Base-by-base conservation (phyloP, 2,329 filamentous ascomycete species). In the Byssochlamys sp. region DNA sequence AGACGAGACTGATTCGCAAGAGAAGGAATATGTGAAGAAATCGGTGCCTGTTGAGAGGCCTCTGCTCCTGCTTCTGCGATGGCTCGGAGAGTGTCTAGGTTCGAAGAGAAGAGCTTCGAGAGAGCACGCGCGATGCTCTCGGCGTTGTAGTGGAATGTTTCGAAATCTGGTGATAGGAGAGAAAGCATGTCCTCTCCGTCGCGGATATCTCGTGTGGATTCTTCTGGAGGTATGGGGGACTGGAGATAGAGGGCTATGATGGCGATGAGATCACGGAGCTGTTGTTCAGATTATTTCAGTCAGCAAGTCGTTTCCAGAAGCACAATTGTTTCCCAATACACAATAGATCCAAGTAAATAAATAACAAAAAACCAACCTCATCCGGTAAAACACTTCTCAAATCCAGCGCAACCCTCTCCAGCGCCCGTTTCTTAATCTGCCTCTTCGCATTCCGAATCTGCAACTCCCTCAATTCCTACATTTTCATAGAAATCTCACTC, bases 161-260 rank as follows among this genome's bases (percentile, higher is more conserved):
- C 64, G 33, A 75, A 67, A 55, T 75, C 71, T 1, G 70, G 65
- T 26, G 61, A 60, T 3, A 75, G 62, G 11, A 75, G 69, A 2
- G 67, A 65, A 51, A 70, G 62, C 7, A 63, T 61, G 29, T 71
- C 62, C 26, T 66, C 64, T 53, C 28, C 49, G 52, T 52, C 31
- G 25, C 55, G 54, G 24, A 55, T 49, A 31, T 66, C 61, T 56
- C 59, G 54, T 11, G 67, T 61, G 12, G 57, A 52, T 28, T 67
- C 63, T 49, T 67, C 61, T 26, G 62, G 61, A 27, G 58, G 48
- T 14, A 63, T 57, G 7, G 67, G 60, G 2, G 69, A 67, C 19
- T 73, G 68, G 5, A 75, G 65, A 51, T 73, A 75, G n/a, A 75
- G 61, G 1, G 68, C 63, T 54, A 73, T 69, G n/a, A 74, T 63